Base-by-base conservation (phyloP, 2,329 filamentous ascomycete species). In the Pseudogymnoascus sp. region DNA sequence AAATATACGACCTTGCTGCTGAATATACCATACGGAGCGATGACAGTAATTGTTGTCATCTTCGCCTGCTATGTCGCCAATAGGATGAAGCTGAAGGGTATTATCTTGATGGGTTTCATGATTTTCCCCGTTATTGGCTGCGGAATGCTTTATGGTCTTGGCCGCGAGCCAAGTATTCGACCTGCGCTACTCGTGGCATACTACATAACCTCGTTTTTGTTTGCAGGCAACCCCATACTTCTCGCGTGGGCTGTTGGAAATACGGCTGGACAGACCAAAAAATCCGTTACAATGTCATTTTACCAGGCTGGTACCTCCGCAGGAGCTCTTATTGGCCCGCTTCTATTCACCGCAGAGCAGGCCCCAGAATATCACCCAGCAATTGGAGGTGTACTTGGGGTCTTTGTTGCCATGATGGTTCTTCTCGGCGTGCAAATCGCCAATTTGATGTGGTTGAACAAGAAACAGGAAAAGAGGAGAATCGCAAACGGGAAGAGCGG, bases 231-330 rank as follows among this genome's bases (percentile, higher is more conserved):
- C 66, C 86, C 86, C 0, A 74, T 89, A 7, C 81, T 87, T 25
- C 81, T 88, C 0, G 80, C 83, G 0, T 90, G 86, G 86, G 84
- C 88, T 62, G 79, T 88, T 5, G 84, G 81, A 12, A 89, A 89
- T 70, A 88, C 85, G 0, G 86, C 78, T 0, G 87, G 86, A 8
- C 82, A 80, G 12, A 88, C 86, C 2, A 88, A 89, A 72, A 86
- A 86, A 68, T 84, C 84, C 0, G 77, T 82, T 57, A 79, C 85
- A 41, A 85, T 87, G 78, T 82, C 81, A 0, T 73, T 87, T 0
- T 88, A 83, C 75, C 86, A 86, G 65, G 84, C 82, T 1, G 85
- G 82, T 0, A 78, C 79, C 2, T 81, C 84, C 0, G 78, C 81
- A 0, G 86, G 86, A 2, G 88, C 88, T 69, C 87, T 89, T 61